Evolutionary conservation across 1,139 yeast species (phyloP), one percentile per base, ranked within the genome.

Genomic region (Magnusiomyces suaveolens): DNA sequence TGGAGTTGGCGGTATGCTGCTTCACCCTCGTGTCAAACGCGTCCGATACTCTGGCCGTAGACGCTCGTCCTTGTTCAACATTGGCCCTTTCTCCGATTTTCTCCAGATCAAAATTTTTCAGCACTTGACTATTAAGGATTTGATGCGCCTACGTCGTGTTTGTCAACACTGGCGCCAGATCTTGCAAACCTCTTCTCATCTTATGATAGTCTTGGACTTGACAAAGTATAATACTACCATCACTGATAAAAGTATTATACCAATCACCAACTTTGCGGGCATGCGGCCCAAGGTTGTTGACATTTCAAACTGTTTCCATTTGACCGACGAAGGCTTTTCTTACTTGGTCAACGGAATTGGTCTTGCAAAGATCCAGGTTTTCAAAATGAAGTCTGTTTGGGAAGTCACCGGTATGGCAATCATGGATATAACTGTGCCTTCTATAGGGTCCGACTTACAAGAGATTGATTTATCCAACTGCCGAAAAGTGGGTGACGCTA

Each of bases 341-440:
- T 81, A 81, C 62, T 74, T 85, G 75, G 81, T 83, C 24, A 83
- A 82, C 62, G 87, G 83, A 59, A 77, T 84, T 57, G 90, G 89
- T 0, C 68, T 81, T 48, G 89, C 89, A 6, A 73, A 74, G 41
- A 75, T 85, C 51, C 72, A 73, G 54, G 68, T 70, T 6, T 70
- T 85, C 52, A 76, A 75, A 58, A 83, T 85, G 87, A 75, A 74
- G 56, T 81, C 86, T 29, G 83, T 80, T 52, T 85, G 92, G 92
- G 87, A 83, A 60, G 80, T 84, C 8, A 79, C 84, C 59, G 87
- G 88, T 2, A 81, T 83, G 87, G 86, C 90, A 2, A 82, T 85
- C 25, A 82, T 84, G 87, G 92, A 85, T 65, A 68, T 85, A 51
- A 77, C 87, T 1, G 82, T 79, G 1, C 84, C 84, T 0, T 76